Percentiles rank a stretch among this genome's conserved stretches.
Conservation (phyloP, 2,329 filamentous ascomycete species). For the Escovopsis weberi region DNA sequence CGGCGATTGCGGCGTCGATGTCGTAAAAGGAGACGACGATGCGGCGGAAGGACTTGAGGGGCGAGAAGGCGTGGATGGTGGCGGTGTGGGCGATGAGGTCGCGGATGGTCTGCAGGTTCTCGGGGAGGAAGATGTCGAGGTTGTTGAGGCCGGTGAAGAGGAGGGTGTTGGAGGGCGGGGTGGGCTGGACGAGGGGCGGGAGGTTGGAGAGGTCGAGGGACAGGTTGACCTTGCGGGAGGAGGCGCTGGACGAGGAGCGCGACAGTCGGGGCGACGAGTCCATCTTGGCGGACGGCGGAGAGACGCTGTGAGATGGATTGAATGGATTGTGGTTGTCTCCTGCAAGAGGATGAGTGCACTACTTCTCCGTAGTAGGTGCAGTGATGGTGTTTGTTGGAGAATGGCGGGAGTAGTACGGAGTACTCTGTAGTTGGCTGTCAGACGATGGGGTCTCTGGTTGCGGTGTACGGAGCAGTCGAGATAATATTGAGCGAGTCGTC, state of each 20-base stretch:
- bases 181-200: conserved; percentile 55
- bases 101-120: conserved; percentile 61
- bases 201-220: conserved; percentile 61
- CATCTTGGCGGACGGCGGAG: conserved; percentile 12
- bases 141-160: conserved; percentile 70
- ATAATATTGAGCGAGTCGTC: too few relatives aligned
- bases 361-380: too few relatives aligned
- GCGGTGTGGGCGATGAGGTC: conserved; percentile 56
- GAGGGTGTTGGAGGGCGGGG: conserved; percentile 65
- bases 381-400: conserved; percentile 5
- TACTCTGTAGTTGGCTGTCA: too few relatives aligned
- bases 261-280: conserved; percentile 23
- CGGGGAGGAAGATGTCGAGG: conserved; percentile 56
- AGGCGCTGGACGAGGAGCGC: conserved; percentile 31
- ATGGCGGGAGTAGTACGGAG: background rate
- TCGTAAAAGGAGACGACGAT: conserved; percentile 69
- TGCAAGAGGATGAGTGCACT: background rate
- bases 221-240: conserved; percentile 33
- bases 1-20: conserved; percentile 51
- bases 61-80: conserved; percentile 62
- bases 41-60: conserved; percentile 68
- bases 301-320: background rate
- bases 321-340: too few relatives aligned
- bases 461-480: too few relatives aligned
- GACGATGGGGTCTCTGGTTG: too few relatives aligned